Evolutionary conservation across 1,284 basidiomycete genomes (phyloP), one percentile per base, ranked within the genome.

Genomic region (Kwoniella shivajii): DNA sequence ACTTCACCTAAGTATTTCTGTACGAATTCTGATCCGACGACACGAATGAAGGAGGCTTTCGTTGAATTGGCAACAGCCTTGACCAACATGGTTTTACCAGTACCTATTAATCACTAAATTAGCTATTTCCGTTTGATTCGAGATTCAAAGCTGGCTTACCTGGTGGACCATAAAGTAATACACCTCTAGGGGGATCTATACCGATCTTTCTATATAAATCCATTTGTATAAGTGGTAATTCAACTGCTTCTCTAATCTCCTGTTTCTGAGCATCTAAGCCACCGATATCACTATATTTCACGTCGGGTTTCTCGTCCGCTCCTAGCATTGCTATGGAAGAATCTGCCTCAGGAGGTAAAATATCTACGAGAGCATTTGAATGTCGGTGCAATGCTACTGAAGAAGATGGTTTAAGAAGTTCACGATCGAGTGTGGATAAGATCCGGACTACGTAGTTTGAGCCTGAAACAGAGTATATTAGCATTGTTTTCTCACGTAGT

Each of bases 141-240:
- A 34, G 3, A 14, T 36, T 18, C 18, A 37, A 20, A 5, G 13
- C 14, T 4, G 26, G 72, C 83, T 49, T 67, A 88, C 90, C 90
- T 71, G 92, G 92, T 44, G 93, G 93, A 4, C 93, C 93, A 73
- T 95, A 95, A 18, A 97, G 83, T 59, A 97, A 79, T 3, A 95
- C 92, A 80, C 93, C 93, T 39, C 92, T 85, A 44, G 93, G 96
- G 24, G 96, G 96, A 81, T 99, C 96, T 66, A 99, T 99, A 71
- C 96, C 96, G 72, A 99, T 99, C 82, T 99, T 98, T 81, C 91
- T 90, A 83, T 99, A 99, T 39, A 99, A 81, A 76, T 99, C 95
- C 77, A 96, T 96, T 79, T 99, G 90, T 6, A 90, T 93, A 57
- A 99, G 82, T n/a, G 96, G 96, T 31, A 99, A 82, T 80, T 99